Base-by-base conservation (phyloP, 257 asterid genomes). In the Penstemon barbatus region DNA sequence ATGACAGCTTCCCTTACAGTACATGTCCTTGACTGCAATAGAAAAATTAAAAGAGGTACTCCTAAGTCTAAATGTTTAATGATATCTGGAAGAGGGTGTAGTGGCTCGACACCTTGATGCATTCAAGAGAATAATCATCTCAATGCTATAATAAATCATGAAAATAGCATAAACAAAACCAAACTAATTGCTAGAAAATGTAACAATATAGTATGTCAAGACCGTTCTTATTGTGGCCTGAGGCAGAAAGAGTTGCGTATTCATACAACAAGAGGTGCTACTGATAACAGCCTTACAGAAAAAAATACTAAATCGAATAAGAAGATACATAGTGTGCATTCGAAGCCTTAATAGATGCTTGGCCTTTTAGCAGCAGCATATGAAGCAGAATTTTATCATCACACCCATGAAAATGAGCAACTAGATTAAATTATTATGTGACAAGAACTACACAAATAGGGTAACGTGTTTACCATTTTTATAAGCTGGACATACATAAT, bases 1-100 rank as follows among this genome's bases (percentile, higher is more conserved):
- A 92, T 92, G 41, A 86, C 96, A 73, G 98, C 98, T 72, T 92
- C 98, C 82, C 92, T 83, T 70, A 89, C 68, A 69, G 76, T 83
- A 81, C 98, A 92, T 11, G 96, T 86, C 78, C 85, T 78, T 63
- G 98, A 87, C 98, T 92, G 84, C 25, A 48, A 74, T 5, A 66
- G 71, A 74, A 82, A 37, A 15, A 15, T 15, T 9, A 54, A 18
- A 62, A 57, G 52, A 49, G n/a, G 8, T 56, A 42, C 44, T 56
- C 45, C 46, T 9, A 68, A 15, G 49, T 67, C 38, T 1, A 4
- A 8, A 15, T 15, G 18, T 15, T 15, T 64, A 51, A 54, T 41
- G 18, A 58, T 57, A 72, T 40, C 49, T 44, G 18, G 11, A 46
- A 49, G 8, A 38, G 36, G 36, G 56, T 25, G 18, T 4, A 18